Base-by-base conservation (phyloP, 768 basidiomycete genomes). In the Tricholoma bakamatsutake region DNA sequence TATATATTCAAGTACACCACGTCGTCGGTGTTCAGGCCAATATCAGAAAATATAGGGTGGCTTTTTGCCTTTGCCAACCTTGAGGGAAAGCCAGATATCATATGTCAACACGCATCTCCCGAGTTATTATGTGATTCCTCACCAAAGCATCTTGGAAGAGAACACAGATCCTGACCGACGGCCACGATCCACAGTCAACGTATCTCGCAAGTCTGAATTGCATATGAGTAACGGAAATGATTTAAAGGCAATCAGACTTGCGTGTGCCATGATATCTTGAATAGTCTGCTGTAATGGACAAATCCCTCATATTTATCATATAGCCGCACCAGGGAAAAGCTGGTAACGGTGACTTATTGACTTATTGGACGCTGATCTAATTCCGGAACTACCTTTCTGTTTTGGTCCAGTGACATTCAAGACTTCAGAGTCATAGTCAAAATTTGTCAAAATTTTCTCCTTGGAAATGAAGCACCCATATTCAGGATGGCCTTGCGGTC, bases 291-390 rank as follows among this genome's bases (percentile, higher is more conserved):
- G 85, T 79, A 24, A 98, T 76, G 9, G 92, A 90, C 33, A 99
- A 76, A 60, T 85, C 80, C 18, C 66, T 70, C 76, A 84, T 89
- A 63, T 93, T 71, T 62, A 99, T 88, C 52, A 85, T 65, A 59
- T 87, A 80, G 2, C 95, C 97, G 72, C 97, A 99, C 89, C 94
- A 99, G 1, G 93, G 88, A 67, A 99, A 98, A 40, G 74, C 93
- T 94, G 18, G 48, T 24, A 21, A 30, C 6, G 10, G 28, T 48
- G 8, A 30, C 15, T 9, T 30, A 31, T 11, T 10, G 31, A 30
- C n/a, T 28, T 1, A 11, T 11, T 21, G n/a, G 10, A 11, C 10
- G 11, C 28, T 31, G 17, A n/a, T 31, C 15, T 17, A 13, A 17
- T 31, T 48, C 7, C 8, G 9, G 4, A 10, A n/a, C 5, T 66